These are phyloP conservation scores for Tetrahymena borealis DNA, from an alignment of 73 alveolate species.

Conservation along the genomic window DNA sequence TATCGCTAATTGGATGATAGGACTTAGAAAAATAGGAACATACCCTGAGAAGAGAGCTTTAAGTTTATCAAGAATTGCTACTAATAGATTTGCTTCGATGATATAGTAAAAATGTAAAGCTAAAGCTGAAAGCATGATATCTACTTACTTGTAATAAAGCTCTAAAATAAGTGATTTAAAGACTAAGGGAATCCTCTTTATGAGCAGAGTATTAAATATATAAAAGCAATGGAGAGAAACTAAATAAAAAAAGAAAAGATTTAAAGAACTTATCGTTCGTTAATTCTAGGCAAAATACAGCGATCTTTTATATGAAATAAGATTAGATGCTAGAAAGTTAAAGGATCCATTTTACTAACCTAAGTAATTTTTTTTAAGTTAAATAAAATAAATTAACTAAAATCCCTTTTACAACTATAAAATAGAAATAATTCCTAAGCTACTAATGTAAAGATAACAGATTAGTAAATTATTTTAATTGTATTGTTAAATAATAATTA, in stretches of 20 bases:
- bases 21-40: not conserved
- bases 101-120: not conserved
- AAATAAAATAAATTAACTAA: not conserved
- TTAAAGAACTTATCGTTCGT: not conserved
- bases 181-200: not conserved
- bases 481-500: not conserved
- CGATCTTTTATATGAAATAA: not conserved
- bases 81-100: not conserved
- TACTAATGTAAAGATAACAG: not conserved
- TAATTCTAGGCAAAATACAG: not conserved
- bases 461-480: not conserved
- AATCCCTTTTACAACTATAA: not conserved
- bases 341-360: not conserved
- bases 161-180: not conserved
- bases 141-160: not conserved
- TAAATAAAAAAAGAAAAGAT: not conserved
- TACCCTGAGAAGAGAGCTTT: not conserved
- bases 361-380: not conserved
- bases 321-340: not conserved
- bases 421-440: not conserved
- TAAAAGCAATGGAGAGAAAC: not conserved
- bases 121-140: not conserved
- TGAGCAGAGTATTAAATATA: not conserved
- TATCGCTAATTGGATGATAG: not conserved
- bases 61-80: not conserved